These are phyloP conservation scores for Flaveria linearis DNA, from an alignment of 129 eudicot genomes.

Conservation along the genomic window DNA sequence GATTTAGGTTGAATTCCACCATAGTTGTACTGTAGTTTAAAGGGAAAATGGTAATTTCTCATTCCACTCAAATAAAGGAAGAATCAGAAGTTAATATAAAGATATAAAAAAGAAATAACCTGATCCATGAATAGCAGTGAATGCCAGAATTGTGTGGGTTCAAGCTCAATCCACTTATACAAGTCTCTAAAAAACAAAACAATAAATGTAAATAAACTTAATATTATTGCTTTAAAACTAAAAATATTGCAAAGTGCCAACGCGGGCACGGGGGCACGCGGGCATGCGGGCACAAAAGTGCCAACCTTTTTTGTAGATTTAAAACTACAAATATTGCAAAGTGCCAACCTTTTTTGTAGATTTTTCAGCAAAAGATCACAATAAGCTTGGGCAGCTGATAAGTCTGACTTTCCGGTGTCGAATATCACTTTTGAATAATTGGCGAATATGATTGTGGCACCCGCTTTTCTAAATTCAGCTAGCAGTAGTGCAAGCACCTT, in stretches of 20 bases:
- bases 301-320: no score
- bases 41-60: conserved; percentile 4
- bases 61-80: neutral
- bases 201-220: conserved; percentile 4
- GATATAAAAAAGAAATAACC: conserved; percentile 45
- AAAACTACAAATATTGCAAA: neutral
- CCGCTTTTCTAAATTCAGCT: conserved; percentile 88
- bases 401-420: conserved; percentile 90
- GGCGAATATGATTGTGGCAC: conserved; percentile 81
- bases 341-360: conserved; percentile 67
- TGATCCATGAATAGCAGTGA: conserved; percentile 96
- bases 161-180: conserved; percentile 96
- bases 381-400: conserved; percentile 84
- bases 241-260: conserved; percentile 27
- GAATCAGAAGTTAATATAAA: neutral
- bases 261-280: no score
- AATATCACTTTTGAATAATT: conserved; percentile 76
- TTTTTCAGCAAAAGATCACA: conserved; percentile 79
- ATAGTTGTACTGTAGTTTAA: conserved; percentile 69
- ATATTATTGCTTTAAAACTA: neutral
- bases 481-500: conserved; percentile 79
- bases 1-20: conserved; percentile 87
- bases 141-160: conserved; percentile 91
- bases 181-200: conserved; percentile 55
- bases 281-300: no score